Percentiles rank a stretch among this genome's conserved stretches.
phyloP scores from a whole-genome alignment of 2,329 filamentous ascomycete species.

The Talaromyces sp. region DNA sequence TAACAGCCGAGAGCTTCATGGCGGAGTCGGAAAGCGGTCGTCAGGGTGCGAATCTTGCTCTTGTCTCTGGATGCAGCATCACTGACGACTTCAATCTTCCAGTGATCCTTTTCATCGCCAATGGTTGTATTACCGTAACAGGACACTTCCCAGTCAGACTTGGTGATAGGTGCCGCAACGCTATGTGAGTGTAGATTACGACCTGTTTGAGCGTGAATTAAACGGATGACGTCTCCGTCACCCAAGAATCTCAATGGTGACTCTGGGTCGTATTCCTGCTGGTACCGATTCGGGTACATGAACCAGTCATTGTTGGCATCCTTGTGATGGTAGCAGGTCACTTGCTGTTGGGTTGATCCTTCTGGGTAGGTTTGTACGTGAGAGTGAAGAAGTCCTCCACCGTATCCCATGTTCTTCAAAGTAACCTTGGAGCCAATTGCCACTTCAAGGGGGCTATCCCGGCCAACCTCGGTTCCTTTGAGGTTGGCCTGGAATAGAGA shows the following conservation, averaged over 20 bases:
- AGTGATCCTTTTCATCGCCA: constrained; percentile 97
- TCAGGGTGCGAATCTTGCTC: constrained; percentile 82
- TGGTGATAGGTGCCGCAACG: constrained; percentile 82
- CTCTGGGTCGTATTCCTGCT: constrained; percentile 69
- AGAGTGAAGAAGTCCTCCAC: constrained; percentile 90
- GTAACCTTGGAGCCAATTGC: constrained; percentile 85
- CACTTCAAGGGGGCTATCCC: constrained; percentile 89
- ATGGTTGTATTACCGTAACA: constrained; percentile 93
- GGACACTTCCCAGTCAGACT: constrained; percentile 88
- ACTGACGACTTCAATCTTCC: constrained; percentile 85
- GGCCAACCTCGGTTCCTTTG: constrained; percentile 86
- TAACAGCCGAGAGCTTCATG: constrained; percentile 85
- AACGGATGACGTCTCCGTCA: constrained; percentile 73
- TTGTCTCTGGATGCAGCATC: constrained; percentile 85
- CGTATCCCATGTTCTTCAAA: constrained; percentile 99
- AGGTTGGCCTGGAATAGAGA: constrained; percentile 98
- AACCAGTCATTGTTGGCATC: constrained; percentile 99
- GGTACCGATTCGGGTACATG: constrained; percentile 86
- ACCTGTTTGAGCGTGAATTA: constrained; percentile 92
- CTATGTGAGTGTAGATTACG: constrained; percentile 95
- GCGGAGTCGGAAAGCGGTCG: constrained; percentile 84
- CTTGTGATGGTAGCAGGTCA: constrained; percentile 99
- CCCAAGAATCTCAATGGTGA: constrained; percentile 70
- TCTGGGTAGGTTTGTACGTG: constrained; percentile 96
- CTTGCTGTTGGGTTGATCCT: constrained; percentile 88